Evolutionary conservation across 2,329 filamentous ascomycete species (phyloP), one percentile per base, ranked within the genome.

Genomic region (Lizonia empirigonia): DNA sequence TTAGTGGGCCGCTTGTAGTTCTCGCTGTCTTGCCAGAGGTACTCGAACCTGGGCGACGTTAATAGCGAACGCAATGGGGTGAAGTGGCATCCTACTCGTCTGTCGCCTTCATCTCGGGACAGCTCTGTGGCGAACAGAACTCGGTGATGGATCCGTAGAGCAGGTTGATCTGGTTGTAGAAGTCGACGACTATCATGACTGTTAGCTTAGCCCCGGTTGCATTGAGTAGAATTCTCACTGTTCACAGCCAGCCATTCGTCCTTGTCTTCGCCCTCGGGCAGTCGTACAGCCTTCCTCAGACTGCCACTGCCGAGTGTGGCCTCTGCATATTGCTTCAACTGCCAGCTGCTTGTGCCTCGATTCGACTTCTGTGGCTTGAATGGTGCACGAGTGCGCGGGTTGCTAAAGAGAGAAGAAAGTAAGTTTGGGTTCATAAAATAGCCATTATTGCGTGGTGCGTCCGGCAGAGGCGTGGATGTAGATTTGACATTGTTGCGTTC

Each of bases 121-220:
- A 99, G 59, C 91, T 91, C 72, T 94, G 89, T 24, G 94, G 93
- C 20, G 94, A 97, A 81, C 94, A 99, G 77, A 99, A 99, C 73
- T 99, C 94, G 53, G 94, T 99, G 72, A 99, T 99, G 61, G 94
- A 94, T 53, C 95, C 95, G 74, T 99, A 99, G 53, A 99, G 87
- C 27, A 99, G 84, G 77, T 99, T 99, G 80, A 99, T 96, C 77
- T 99, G 94, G 80, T 99, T 99, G 85, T 99, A 99, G 77, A 99
- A 99, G 77, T 99, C 94, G 79, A 99, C 94, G 79, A 99, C 92
- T 96, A 38, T n/a, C 9, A 23, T 10, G 8, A n/a, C 22, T 23
- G 19, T 65, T 33, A 59, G 57, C 59, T 33, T 29, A n/a, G 37
- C 19, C 6, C 18, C 36, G 15, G 51, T 26, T 33, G 19, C 9